Evolutionary conservation across 2,329 filamentous ascomycete genomes (phyloP).

Genomic region (Arthroderma sp.): DNA sequence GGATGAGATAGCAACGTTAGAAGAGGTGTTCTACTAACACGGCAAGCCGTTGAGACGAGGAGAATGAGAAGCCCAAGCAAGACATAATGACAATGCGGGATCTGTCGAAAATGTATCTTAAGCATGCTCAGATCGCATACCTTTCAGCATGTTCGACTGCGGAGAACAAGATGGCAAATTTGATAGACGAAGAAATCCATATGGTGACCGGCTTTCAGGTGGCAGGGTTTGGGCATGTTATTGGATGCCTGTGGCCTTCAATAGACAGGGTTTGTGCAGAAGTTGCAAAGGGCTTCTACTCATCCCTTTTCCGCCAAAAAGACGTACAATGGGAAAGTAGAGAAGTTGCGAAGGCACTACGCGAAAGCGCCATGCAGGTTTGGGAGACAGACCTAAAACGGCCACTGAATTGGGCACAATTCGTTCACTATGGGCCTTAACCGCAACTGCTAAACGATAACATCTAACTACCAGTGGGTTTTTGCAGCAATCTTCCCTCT

Average conservation of each 20-base stretch:
- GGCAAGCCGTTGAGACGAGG: not conserved
- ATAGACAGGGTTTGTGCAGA: conserved; percentile 12
- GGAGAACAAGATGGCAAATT: conserved; percentile 15
- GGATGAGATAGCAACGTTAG: not conserved
- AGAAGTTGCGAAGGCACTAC: not conserved
- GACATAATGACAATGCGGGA: not conserved
- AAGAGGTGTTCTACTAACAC: not conserved
- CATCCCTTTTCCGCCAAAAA: not conserved
- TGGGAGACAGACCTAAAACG: not conserved
- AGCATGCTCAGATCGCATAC: conserved; percentile 22
- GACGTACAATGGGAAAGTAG: conserved; percentile 15
- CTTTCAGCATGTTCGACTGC: conserved; percentile 31
- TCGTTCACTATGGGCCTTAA: not conserved
- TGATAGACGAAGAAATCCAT: conserved; percentile 27
- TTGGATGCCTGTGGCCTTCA: conserved; percentile 22
- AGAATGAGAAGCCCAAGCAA: not conserved
- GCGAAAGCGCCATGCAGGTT: not conserved
- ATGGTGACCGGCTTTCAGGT: conserved; percentile 28
- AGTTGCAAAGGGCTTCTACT: not conserved
- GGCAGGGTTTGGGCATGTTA: conserved; percentile 26
- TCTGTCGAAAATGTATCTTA: conserved; percentile 1
- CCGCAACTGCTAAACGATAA: too few relatives aligned
- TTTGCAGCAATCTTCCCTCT: too few relatives aligned
- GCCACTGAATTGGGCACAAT: not conserved
- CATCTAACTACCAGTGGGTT: not conserved